phyloP scores from a whole-genome alignment of 257 asterid species.

The Nicotiana paniculata region DNA sequence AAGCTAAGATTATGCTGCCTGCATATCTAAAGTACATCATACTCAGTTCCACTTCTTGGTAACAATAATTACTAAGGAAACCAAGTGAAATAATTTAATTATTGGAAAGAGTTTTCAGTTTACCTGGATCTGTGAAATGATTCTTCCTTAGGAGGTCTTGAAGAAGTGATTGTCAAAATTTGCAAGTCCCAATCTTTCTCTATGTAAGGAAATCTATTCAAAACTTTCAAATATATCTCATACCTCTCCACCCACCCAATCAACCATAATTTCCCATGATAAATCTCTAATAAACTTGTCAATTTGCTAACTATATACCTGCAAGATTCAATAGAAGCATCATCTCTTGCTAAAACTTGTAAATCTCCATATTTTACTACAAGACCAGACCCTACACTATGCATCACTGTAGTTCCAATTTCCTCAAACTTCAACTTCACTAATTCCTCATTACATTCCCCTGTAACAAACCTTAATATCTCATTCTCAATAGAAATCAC shows the following conservation, averaged over 20 bases:
- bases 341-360: slow-evolving; percentile 29
- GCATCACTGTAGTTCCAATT: slow-evolving; percentile 28
- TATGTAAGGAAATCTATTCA: slow-evolving; percentile 57
- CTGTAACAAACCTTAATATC: slow-evolving; percentile 40
- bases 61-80: neutral
- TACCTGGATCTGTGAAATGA: slow-evolving; percentile 82
- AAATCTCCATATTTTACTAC: slow-evolving; percentile 67
- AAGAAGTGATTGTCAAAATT: slow-evolving; percentile 59
- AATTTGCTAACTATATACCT: slow-evolving; percentile 38
- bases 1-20: neutral
- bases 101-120: neutral
- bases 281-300: slow-evolving; percentile 33
- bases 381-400: slow-evolving; percentile 30
- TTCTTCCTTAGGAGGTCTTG: slow-evolving; percentile 44
- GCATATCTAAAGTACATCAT: slow-evolving; percentile 1
- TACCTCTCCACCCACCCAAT: slow-evolving; percentile 52
- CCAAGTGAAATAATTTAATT: neutral
- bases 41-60: neutral
- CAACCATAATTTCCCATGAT: slow-evolving; percentile 53
- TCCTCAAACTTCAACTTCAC: slow-evolving; percentile 50
- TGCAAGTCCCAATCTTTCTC: slow-evolving; percentile 76
- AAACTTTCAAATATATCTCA: slow-evolving; percentile 57
- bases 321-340: slow-evolving; percentile 31
- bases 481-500: slow-evolving; percentile 52
- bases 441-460: slow-evolving; percentile 42